Evolutionary conservation across 805 yeast species (phyloP), one percentile per base, ranked within the genome.

Genomic region (Metschnikowia lochheadii): DNA sequence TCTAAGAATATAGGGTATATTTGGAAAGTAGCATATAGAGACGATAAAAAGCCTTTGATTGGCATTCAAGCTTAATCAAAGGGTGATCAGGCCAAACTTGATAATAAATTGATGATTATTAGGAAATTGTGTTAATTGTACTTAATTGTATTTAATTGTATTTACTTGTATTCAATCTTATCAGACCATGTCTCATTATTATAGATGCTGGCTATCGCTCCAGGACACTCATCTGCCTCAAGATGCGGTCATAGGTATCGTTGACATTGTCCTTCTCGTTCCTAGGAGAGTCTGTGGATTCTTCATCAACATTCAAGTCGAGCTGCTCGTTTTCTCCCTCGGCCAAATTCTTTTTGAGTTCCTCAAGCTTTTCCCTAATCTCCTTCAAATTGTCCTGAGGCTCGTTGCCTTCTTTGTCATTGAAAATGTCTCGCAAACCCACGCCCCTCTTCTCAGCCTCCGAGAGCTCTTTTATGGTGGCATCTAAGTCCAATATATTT

Each of bases 401-500:
- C n/a, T 23, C 39, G 15, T 44, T 31, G 5, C 38, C 38, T 18
- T 31, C 38, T 18, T 36, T 43, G 14, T 50, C 52, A 40, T 54
- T 53, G 43, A 58, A 61, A 5, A 63, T 43, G 21, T 53, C 53
- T 32, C 64, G 68, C 35, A 73, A 53, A 4, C 67, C 59, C 7
- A 72, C 57, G 1, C 76, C 75, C 40, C 63, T 52, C 34, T 62
- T 59, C 48, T 68, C 66, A 41, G 72, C 63, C n/a, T 54, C 54
- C 13, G 60, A 62, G 33, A 73, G 62, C 44, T 65, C 65, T 14
- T 59, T 64, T 15, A 72, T 65, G 21, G 70, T 63, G 41, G 65
- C 59, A 44, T 69, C 73, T 40, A 72, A 59, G 49, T 72, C 75
- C 18, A 58, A 55, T 21, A 70, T 61, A 52, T 67, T 67, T 29